phyloP scores from a whole-genome alignment of 2,329 filamentous ascomycete genomes.

The Drechslerella coelobrocha region DNA sequence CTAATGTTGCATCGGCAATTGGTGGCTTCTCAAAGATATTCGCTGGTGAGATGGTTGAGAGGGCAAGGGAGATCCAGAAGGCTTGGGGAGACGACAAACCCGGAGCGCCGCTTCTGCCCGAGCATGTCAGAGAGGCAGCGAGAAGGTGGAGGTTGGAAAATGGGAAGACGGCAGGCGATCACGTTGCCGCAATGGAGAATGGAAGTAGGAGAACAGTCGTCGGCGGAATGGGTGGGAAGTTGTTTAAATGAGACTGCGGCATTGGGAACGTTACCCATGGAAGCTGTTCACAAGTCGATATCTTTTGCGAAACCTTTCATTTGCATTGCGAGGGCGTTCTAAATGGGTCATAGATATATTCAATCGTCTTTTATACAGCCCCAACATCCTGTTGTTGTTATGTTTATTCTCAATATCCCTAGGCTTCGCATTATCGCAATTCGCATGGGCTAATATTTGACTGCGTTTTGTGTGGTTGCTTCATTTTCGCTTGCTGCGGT shows the following conservation, averaged over 20 bases:
- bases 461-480: no score
- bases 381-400: not conserved
- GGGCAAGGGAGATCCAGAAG: slow-evolving; percentile 69
- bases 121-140: slow-evolving; percentile 54
- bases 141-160: slow-evolving; percentile 54
- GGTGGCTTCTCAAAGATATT: slow-evolving; percentile 72
- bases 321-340: slow-evolving; percentile 45
- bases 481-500: no score
- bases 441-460: no score
- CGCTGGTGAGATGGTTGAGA: slow-evolving; percentile 70
- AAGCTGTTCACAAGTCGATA: not conserved
- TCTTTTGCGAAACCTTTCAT: not conserved
- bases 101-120: slow-evolving; percentile 53
- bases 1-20: slow-evolving; percentile 69
- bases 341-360: slow-evolving; percentile 1
- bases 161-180: slow-evolving; percentile 52
- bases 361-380: no score
- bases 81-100: slow-evolving; percentile 59
- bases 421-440: not conserved
- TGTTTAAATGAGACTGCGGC: slow-evolving; percentile 39
- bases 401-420: not conserved
- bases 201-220: slow-evolving; percentile 42
- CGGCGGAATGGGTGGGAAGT: slow-evolving; percentile 42
- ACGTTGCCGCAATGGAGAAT: slow-evolving; percentile 49
- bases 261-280: not conserved